Evolutionary conservation across 192 early-diverging fungal species (phyloP), one percentile per base, ranked within the genome.

Genomic region (Linderina pennispora): DNA sequence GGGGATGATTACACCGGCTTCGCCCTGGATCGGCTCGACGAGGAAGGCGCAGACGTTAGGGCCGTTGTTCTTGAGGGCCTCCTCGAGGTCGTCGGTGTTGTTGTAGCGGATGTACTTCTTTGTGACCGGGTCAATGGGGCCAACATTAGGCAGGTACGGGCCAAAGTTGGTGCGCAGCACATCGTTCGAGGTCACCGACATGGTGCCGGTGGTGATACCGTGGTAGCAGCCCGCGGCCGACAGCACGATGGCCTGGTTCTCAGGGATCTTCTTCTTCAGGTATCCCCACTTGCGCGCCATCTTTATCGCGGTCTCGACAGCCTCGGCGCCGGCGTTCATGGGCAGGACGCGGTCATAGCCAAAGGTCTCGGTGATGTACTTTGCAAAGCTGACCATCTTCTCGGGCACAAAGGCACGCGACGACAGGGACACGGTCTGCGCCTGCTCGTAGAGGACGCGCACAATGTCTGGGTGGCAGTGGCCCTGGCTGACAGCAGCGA

Each of bases 21-120:
- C 96, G 48, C 96, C 96, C 65, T 99, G 96, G 72, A 99, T 97
- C 16, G 96, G 96, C 74, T 99, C 96, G n/a, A 99, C 89, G 39
- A 99, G 77, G 78, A 99, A 95, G 8, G 82, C 96, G 28, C 89
- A 90, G 5, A 91, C 86, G 39, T 84, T 77, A 45, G 80, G 72
- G 50, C 90, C 89, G 59, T 92, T 78, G 8, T 80, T 77, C 45
- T 89, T 80, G 16, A 99, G 75, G n/a, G 87, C 88, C 14, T 77
- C 82, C 59, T 97, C 88, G 23, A 99, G 78, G 57, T 92, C 93
- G 46, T 89, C 80, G 26, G 82, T 63, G 48, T 87, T 66, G 77
- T 91, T 92, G 78, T 92, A 93, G 19, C 84, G 75, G 50, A 99
- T 79, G 8, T 45, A 60, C 13, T 58, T 65, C 26, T 82, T 84